These are phyloP conservation scores for Exophiala viscosa DNA, from an alignment of 2,329 filamentous ascomycete genomes.

Conservation along the genomic window DNA sequence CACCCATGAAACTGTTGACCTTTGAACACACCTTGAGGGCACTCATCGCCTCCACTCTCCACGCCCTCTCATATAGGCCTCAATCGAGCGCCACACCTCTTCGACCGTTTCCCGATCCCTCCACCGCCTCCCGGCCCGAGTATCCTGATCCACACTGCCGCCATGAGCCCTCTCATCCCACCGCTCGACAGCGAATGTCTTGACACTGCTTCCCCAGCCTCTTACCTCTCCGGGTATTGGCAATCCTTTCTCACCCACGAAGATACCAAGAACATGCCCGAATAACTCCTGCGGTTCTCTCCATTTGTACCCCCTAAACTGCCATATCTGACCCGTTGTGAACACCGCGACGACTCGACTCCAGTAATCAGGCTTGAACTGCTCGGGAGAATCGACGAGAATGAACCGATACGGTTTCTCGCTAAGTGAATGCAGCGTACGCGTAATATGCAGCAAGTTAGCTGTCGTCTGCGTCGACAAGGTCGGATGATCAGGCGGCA, in stretches of 20 bases:
- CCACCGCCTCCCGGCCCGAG: slow-evolving; percentile 58
- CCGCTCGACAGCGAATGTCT: slow-evolving; percentile 77
- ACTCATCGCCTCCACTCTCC: slow-evolving; percentile 44
- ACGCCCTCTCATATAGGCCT: slow-evolving; percentile 78
- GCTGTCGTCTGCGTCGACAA: slow-evolving; percentile 61
- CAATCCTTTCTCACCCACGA: slow-evolving; percentile 88
- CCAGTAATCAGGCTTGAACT: slow-evolving; percentile 99
- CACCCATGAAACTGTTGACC: not conserved
- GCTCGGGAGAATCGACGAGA: slow-evolving; percentile 84
- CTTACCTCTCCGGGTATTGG: slow-evolving; percentile 71
- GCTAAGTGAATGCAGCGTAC: slow-evolving; percentile 60
- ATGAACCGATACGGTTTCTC: slow-evolving; percentile 81
- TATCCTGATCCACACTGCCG: slow-evolving; percentile 28
- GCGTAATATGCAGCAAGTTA: slow-evolving; percentile 82
- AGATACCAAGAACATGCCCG: slow-evolving; percentile 79
- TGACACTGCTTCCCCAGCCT: slow-evolving; percentile 80
- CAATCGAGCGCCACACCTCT: slow-evolving; percentile 84
- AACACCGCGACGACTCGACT: slow-evolving; percentile 91
- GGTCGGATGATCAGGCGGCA: slow-evolving; percentile 64
- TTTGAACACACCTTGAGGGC: not conserved
- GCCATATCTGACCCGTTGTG: slow-evolving; percentile 95
- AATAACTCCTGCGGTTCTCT: slow-evolving; percentile 83
- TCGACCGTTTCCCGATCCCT: slow-evolving; percentile 91
- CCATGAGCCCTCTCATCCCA: slow-evolving; percentile 56
- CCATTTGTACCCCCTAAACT: slow-evolving; percentile 99